A percentile compares a stretch with the other conserved stretches of the same genome.
phyloP scores from a whole-genome alignment of 495 filamentous ascomycete species.

The Amphirosellinia nigrospora region DNA sequence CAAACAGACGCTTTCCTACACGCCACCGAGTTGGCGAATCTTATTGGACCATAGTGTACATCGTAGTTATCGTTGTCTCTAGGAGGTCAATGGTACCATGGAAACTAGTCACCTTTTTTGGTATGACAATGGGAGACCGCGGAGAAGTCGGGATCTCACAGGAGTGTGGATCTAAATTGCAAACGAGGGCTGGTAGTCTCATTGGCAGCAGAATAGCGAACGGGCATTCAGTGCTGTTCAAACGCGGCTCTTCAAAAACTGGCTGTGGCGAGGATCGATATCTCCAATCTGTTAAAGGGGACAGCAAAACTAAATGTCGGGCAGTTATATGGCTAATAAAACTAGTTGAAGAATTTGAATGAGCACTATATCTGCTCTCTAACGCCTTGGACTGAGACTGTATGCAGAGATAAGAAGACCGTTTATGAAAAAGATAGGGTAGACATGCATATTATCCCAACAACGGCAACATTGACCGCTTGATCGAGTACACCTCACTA shows the following conservation, averaged over 20 bases:
- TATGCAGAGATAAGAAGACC: background rate
- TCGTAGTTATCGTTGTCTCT: conserved; percentile 17
- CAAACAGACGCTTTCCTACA: conserved; percentile 31
- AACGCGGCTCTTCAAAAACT: conserved; percentile 14
- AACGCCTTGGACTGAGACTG: background rate
- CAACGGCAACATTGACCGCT: background rate
- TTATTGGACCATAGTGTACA: conserved; percentile 7
- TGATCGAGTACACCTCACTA: background rate
- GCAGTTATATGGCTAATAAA: background rate
- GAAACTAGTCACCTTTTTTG: conserved; percentile 32
- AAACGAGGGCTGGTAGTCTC: conserved; percentile 31
- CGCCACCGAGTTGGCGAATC: conserved; percentile 21
- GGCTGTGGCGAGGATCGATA: background rate
- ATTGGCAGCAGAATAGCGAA: conserved; percentile 12
- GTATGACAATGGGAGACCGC: background rate
- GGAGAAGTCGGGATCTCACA: conserved; percentile 23
- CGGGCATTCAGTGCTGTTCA: background rate
- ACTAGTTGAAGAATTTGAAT: background rate
- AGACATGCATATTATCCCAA: background rate
- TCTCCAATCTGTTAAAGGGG: background rate
- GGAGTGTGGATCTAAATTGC: conserved; percentile 25
- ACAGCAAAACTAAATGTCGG: background rate
- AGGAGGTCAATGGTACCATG: conserved; percentile 24
- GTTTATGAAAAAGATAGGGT: background rate
- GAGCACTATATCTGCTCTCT: no score